Evolutionary conservation across 768 basidiomycete genomes (phyloP).

Genomic region (Tephrocybe sp.): DNA sequence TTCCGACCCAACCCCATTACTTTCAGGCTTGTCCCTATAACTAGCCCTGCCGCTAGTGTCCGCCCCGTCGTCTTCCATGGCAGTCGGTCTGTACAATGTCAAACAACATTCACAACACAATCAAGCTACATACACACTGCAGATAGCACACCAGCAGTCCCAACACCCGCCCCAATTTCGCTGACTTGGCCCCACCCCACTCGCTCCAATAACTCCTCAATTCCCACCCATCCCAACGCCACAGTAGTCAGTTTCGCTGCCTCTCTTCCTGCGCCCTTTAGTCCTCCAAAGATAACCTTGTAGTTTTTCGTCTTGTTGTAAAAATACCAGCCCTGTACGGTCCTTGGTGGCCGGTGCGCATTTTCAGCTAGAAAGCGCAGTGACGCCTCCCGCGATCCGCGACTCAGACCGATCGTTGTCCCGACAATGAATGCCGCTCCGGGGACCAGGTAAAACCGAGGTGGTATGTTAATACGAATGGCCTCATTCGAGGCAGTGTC

Average conservation of each 20-base stretch:
- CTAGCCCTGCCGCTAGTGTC: constrained; percentile 50
- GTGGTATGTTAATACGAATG: constrained; percentile 34
- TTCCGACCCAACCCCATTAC: constrained; percentile 37
- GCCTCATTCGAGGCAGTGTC: constrained; percentile 7
- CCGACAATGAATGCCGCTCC: constrained; percentile 59
- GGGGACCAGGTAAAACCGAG: constrained; percentile 62
- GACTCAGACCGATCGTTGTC: constrained; percentile 66
- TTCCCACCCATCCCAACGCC: constrained; percentile 39
- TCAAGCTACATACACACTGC: constrained; percentile 41
- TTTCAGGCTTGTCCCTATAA: constrained; percentile 54
- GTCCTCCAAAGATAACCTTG: constrained; percentile 67
- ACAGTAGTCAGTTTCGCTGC: constrained; percentile 44
- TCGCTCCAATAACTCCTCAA: constrained; percentile 38
- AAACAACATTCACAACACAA: constrained; percentile 3
- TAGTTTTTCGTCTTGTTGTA: constrained; percentile 98
- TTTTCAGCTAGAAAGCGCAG: constrained; percentile 91
- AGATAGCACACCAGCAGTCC: constrained; percentile 58
- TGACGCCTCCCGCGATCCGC: constrained; percentile 67
- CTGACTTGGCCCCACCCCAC: constrained; percentile 38
- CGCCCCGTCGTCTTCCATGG: constrained; percentile 46
- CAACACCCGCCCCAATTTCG: constrained; percentile 61
- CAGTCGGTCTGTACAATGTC: constrained; percentile 47
- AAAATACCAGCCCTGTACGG: constrained; percentile 90
- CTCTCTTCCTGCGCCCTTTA: constrained; percentile 64
- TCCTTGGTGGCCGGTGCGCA: constrained; percentile 81